Base-by-base conservation (phyloP, 2,329 filamentous ascomycete species). In the Hypoxylon sp. region DNA sequence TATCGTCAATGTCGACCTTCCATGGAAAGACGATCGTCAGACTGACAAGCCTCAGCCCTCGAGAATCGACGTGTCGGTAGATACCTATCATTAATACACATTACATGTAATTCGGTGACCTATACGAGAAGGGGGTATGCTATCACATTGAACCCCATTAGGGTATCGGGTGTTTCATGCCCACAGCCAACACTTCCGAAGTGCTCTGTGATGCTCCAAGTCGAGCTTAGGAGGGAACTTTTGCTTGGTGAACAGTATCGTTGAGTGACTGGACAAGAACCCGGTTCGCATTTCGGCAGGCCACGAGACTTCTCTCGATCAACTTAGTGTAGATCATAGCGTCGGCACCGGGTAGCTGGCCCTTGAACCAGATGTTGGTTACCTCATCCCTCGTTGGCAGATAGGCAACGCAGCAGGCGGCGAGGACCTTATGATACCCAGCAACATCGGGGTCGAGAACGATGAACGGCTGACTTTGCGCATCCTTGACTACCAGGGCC, bases 331-430 rank as follows among this genome's bases (percentile, higher is more conserved):
- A 81, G 28, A 79, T 59, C 37, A 74, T 71, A 46, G 76, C 73
- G 50, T 81, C 78, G 64, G 80, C 79, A 3, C 80, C 76, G 2
- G 84, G 79, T 7, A 86, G 65, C 61, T 82, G 79, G 5, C 95
- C 94, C 79, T 94, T 97, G 73, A 96, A 87, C 95, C 95, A 99
- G 17, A 98, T 78, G 74, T 97, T 94, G 7, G 94, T 97, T 53
- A 98, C 88, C 77, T 99, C 95, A 70, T 98, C 94, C 65, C 94
- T 85, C 20, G 84, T 85, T 53, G 93, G 91, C 69, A 98, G 84
- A 77, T 97, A 98, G 10, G 90, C 95, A 37, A 99, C 90, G 65
- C 95, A 93, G 78, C 93, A 97, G 49, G 92, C 92, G 10, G 94
- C 93, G 47, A 91, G 77, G 54, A 98, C 87, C 34, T 88, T 85